Evolutionary conservation across 345 rosid species (phyloP), one percentile per base, ranked within the genome.

Genomic region (Hevea brasiliensis): DNA sequence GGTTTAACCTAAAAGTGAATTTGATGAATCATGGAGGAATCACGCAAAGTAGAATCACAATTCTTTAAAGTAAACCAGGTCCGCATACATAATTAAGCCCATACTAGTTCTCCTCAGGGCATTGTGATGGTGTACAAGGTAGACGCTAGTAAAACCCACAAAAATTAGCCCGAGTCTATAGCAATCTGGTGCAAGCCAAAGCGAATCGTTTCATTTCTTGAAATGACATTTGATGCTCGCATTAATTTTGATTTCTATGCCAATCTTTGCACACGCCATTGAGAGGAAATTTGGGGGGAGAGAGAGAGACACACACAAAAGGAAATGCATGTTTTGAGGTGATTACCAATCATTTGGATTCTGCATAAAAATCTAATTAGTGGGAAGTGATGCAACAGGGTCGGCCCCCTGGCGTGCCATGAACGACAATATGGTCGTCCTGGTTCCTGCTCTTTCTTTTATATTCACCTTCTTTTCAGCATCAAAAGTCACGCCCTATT

Each of bases 311-410:
- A 32, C 3, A 32, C 37, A 45, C 44, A 61, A 58, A 53, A 64
- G n/a, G 29, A 5, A 47, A 70, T 7, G 73, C 41, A 55, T 45
- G 20, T 61, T 54, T 56, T n/a, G 65, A 66, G 70, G 70, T 41
- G 64, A 71, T 64, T 51, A 23, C 83, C 86, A 76, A 76, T 81
- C 82, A 81, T 81, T 83, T 76, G 80, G 72, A 57, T 74, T 72
- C 69, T 61, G 29, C 7, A 11, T 35, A 23, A 74, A 73, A 44
- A 50, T 54, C 29, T 50, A 7, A 15, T 44, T 45, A 54, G 81
- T 74, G 72, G 73, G 72, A 53, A 59, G 57, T 65, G 73, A 67
- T 66, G 41, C 65, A 65, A 66, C 2, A 65, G 65, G 35, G 50
- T 64, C 45, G 61, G 70, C 13, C 74, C 75, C 5, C 60, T 74